Conservation (phyloP, 2,329 filamentous ascomycete species). For the Aspergillus glaucus region DNA sequence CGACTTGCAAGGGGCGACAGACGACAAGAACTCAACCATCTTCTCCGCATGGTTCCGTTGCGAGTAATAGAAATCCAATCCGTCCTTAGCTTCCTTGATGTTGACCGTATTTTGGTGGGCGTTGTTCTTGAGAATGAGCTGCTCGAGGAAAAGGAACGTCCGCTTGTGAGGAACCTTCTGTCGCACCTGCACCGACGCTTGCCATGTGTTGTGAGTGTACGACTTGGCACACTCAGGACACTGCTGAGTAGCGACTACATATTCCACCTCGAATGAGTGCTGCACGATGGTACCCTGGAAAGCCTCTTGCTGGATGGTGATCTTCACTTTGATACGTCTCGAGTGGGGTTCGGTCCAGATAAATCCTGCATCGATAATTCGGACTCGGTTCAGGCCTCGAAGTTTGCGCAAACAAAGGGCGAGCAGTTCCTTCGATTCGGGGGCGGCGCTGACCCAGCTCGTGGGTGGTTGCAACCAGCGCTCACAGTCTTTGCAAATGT, state of each 20-base stretch:
- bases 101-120: conserved; percentile 93
- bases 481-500: conserved; percentile 92
- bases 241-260: conserved; percentile 83
- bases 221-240: conserved; percentile 94
- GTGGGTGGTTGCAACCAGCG: conserved; percentile 82
- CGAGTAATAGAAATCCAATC: conserved; percentile 92
- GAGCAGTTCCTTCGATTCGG: conserved; percentile 85
- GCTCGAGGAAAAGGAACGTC: conserved; percentile 76
- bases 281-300: conserved; percentile 68
- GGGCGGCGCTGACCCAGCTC: conserved; percentile 77
- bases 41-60: conserved; percentile 86
- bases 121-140: conserved; percentile 89
- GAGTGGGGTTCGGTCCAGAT: conserved; percentile 99
- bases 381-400: conserved; percentile 76
- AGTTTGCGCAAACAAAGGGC: conserved; percentile 87
- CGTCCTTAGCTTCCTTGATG: conserved; percentile 94
- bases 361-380: conserved; percentile 92
- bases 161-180: conserved; percentile 97
- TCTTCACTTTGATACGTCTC: conserved; percentile 83
- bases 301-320: conserved; percentile 76
- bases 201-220: conserved; percentile 94
- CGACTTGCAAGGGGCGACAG: conserved; percentile 67
- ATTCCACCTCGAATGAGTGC: conserved; percentile 92
- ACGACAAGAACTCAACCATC: conserved; percentile 83
- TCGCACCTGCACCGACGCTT: conserved; percentile 85